Conservation (phyloP, 1,284 basidiomycete genomes). For the Apiotrichum mycotoxinovorans region DNA sequence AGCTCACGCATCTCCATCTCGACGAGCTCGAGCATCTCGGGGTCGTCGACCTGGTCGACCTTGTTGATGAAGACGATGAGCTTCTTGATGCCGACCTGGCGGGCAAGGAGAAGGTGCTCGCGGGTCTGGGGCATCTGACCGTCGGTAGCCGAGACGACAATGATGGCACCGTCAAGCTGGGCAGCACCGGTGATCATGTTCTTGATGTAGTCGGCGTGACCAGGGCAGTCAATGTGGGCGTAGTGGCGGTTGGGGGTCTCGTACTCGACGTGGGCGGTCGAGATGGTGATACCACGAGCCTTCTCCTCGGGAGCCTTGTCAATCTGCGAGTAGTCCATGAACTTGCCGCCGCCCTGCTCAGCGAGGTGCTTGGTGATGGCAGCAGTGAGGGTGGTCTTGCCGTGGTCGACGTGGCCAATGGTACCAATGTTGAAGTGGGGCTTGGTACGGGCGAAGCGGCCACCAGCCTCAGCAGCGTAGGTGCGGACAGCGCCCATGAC, state of each 20-base stretch:
- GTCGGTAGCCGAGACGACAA: conserved; percentile 97
- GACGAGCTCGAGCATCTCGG: conserved; percentile 98
- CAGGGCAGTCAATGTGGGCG: conserved; percentile 98
- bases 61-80: conserved; percentile 98
- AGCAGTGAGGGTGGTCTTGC: conserved; percentile 94
- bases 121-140: conserved; percentile 99
- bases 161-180: conserved; percentile 97
- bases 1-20: conserved; percentile 99
- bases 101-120: conserved; percentile 94
- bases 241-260: conserved; percentile 91
- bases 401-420: conserved; percentile 88
- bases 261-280: conserved; percentile 88
- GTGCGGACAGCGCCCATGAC: conserved; percentile 28
- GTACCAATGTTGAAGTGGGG: conserved; percentile 98
- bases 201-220: conserved; percentile 66
- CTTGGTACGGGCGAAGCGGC: conserved; percentile 76
- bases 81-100: conserved; percentile 97
- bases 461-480: conserved; percentile 60
- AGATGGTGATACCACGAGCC: conserved; percentile 98
- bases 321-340: conserved; percentile 96
- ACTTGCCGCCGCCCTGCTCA: conserved; percentile 76
- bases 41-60: conserved; percentile 93
- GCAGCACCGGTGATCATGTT: conserved; percentile 99
- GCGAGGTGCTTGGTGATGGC: conserved; percentile 97
- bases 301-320: conserved; percentile 99